Conservation (phyloP, 1,284 basidiomycete species). For the Violaceomyces palustris region DNA sequence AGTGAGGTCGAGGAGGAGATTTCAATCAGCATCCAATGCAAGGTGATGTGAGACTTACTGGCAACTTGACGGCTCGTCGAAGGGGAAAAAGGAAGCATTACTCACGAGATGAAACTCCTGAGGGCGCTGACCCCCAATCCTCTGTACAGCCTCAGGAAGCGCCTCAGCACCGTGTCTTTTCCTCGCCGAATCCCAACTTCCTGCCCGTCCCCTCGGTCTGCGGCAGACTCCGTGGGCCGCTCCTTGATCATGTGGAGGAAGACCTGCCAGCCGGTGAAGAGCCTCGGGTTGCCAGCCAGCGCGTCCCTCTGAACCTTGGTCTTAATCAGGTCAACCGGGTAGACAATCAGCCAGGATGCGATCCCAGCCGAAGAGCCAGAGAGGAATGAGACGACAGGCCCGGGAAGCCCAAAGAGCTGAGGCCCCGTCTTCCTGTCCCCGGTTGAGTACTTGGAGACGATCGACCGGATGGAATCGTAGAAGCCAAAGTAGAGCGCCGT, state of each 20-base stretch:
- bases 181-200: too few relatives aligned
- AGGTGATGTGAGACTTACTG: not conserved
- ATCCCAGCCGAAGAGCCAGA: conserved; percentile 48
- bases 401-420: conserved; percentile 35
- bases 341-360: conserved; percentile 46
- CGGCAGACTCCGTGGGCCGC: conserved; percentile 63
- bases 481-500: conserved; percentile 50
- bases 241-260: conserved; percentile 71
- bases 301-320: conserved; percentile 86
- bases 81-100: not conserved
- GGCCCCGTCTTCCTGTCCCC: conserved; percentile 10
- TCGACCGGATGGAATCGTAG: conserved; percentile 44
- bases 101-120: conserved; percentile 47
- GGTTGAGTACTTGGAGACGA: conserved; percentile 28
- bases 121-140: conserved; percentile 49
- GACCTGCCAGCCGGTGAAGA: conserved; percentile 65
- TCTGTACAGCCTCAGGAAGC: conserved; percentile 47
- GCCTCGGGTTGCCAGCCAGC: conserved; percentile 67
- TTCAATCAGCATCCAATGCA: not conserved
- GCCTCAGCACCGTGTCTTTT: conserved; percentile 56
- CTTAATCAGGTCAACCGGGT: conserved; percentile 66
- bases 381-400: conserved; percentile 46
- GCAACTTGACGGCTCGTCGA: too few relatives aligned
- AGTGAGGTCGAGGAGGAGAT: not conserved
- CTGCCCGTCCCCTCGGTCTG: not conserved